Conservation (phyloP, 2,329 filamentous ascomycete genomes). For the Clonostachys byssicola region DNA sequence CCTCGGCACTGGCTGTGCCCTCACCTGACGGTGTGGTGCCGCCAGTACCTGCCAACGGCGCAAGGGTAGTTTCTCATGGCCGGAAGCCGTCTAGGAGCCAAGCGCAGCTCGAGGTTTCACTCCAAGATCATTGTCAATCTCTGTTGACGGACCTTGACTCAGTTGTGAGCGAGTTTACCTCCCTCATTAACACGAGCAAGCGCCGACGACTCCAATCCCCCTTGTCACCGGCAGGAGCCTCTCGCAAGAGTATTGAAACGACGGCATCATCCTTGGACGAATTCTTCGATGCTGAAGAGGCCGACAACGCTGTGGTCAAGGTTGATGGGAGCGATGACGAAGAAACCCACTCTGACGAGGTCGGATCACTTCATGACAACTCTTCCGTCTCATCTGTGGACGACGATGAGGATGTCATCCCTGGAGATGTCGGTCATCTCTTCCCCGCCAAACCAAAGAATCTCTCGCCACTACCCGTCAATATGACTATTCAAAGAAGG, state of each 20-base stretch:
- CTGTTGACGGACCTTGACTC: conserved; percentile 81
- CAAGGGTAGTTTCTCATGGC: conserved; percentile 23
- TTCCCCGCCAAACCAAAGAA: conserved; percentile 76
- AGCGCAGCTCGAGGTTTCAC: conserved; percentile 42
- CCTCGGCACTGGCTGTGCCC: conserved; percentile 35
- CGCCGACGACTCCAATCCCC: conserved; percentile 61
- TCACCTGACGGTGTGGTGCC: conserved; percentile 27
- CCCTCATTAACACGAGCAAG: conserved; percentile 74
- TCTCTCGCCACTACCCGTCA: conserved; percentile 72
- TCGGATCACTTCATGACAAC: conserved; percentile 46
- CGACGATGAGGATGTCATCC: conserved; percentile 51
- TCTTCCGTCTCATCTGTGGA: conserved; percentile 57
- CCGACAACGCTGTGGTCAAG: conserved; percentile 64
- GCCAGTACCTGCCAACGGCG: conserved; percentile 21
- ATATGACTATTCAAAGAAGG: conserved; percentile 60
- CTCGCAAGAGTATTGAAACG: conserved; percentile 73
- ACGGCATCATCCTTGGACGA: conserved; percentile 68
- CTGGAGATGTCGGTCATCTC: conserved; percentile 57
- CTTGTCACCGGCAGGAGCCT: conserved; percentile 35
- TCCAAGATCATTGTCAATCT: conserved; percentile 79
- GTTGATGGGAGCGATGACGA: conserved; percentile 67
- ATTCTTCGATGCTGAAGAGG: conserved; percentile 85
- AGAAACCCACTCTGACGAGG: conserved; percentile 50
- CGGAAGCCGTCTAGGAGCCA: conserved; percentile 14
- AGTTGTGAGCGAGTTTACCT: conserved; percentile 78